A percentile compares a stretch with the other conserved stretches of the same genome.
Conservation (phyloP, 768 basidiomycete genomes). For the Boletus eberwhitei region DNA sequence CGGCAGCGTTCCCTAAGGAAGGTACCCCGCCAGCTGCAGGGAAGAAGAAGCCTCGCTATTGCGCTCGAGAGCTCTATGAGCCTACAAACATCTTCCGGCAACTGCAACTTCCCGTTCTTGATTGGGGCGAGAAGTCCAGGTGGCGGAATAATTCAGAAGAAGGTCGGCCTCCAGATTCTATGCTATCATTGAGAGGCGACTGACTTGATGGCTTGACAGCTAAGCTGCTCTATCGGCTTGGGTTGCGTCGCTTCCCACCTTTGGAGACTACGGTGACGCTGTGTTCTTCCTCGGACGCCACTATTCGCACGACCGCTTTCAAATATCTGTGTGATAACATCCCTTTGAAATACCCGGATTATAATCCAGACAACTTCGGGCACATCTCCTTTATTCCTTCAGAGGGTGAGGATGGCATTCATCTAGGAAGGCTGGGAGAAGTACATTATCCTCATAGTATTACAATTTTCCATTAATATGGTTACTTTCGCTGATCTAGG, state of each 20-base stretch:
- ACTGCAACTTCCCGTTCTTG: slow-evolving; percentile 76
- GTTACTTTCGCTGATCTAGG: slow-evolving; percentile 39
- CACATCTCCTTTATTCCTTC: slow-evolving; percentile 80
- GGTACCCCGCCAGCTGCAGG: slow-evolving; percentile 20
- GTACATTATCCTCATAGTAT: slow-evolving; percentile 33
- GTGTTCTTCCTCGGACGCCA: slow-evolving; percentile 54
- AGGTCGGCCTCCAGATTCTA: slow-evolving; percentile 46
- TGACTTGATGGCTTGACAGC: slow-evolving; percentile 43
- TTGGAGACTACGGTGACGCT: slow-evolving; percentile 63
- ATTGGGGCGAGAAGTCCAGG: slow-evolving; percentile 77
- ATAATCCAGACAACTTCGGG: slow-evolving; percentile 52
- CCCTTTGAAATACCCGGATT: slow-evolving; percentile 53
- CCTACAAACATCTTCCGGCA: slow-evolving; percentile 69
- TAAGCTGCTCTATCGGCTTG: slow-evolving; percentile 72
- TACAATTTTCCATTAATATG: background rate
- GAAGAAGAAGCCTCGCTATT: slow-evolving; percentile 47
- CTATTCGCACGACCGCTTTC: slow-evolving; percentile 59
- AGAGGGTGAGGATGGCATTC: slow-evolving; percentile 44
- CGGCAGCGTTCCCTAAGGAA: slow-evolving; percentile 76
- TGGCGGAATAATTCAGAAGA: slow-evolving; percentile 86
- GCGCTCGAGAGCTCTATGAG: slow-evolving; percentile 80
- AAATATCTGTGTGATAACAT: slow-evolving; percentile 82
- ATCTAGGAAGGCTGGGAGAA: slow-evolving; percentile 62
- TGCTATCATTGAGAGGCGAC: background rate
- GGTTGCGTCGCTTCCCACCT: slow-evolving; percentile 65